Conservation (phyloP, 2,329 filamentous ascomycete species). For the Monascus ruber region DNA sequence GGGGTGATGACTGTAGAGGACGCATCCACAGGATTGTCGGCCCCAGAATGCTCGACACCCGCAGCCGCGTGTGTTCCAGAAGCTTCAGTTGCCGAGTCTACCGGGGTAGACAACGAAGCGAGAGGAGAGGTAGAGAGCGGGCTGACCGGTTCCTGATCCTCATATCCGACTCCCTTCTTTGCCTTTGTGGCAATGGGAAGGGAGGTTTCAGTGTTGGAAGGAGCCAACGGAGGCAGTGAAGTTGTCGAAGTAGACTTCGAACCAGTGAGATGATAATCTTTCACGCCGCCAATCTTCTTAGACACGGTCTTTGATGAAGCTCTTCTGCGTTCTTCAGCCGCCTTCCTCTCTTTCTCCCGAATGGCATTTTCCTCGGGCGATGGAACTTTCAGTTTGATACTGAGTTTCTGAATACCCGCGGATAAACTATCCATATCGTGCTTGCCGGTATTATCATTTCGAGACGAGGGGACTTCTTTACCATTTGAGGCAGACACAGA, state of each 20-base stretch:
- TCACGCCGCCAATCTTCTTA: slow-evolving; percentile 3
- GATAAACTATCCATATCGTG: slow-evolving; percentile 40
- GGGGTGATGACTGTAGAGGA: background rate
- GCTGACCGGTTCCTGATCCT: background rate
- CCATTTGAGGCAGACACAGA: background rate
- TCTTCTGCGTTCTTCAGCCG: slow-evolving; percentile 30
- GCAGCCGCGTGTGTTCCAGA: no score
- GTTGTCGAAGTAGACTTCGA: slow-evolving; percentile 3
- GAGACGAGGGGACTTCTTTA: slow-evolving; percentile 2
- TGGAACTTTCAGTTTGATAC: slow-evolving; percentile 48
- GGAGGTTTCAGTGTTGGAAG: background rate
- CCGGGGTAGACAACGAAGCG: no score
- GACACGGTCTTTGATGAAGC: slow-evolving; percentile 1
- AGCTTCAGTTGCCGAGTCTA: no score
- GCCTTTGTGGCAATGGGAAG: background rate
- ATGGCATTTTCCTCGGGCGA: slow-evolving; percentile 47
- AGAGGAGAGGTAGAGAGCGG: no score
- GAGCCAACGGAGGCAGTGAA: slow-evolving; percentile 1
- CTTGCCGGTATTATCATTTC: slow-evolving; percentile 10
- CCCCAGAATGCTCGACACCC: no score
- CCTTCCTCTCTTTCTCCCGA: slow-evolving; percentile 37
- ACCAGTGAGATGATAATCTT: slow-evolving; percentile 3
- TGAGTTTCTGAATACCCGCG: slow-evolving; percentile 41
- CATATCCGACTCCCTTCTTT: background rate
- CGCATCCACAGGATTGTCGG: no score